Evolutionary conservation across 75 land plant species (phyloP), one percentile per base, ranked within the genome.

Genomic region (Selaginella tamariscina): DNA sequence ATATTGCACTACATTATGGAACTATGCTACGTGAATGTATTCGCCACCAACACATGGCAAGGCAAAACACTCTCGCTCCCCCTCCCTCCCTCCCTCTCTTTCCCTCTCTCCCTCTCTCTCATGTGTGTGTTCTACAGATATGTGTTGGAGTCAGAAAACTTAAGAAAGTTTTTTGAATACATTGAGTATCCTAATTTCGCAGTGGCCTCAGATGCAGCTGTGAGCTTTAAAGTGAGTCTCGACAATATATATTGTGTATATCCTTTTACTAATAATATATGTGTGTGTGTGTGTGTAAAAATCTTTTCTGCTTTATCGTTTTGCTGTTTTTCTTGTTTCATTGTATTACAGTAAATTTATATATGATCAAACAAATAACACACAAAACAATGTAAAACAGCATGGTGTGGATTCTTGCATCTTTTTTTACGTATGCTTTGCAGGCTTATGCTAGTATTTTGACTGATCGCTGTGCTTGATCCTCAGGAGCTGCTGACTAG

Each of bases 1-100:
- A 94, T 57, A 70, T 94, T 71, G 98, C 98, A 56, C 75, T 94
- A 73, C 98, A 94, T 68, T 94, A 90, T 71, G 98, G 98, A 26
- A 73, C 91, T 57, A 94, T 94, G 98, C 29, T 84, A 67, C 87
- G 96, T 33, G 96, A 94, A 32, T 94, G 98, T 71, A 94, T 94
- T 59, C 88, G 98, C 0, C 96, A 94, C 68, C 98, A 94, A 72
- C 70, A 81, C 87, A 28, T 96, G 91, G 55, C 86, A 82, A 85
- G 89, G 65, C 8, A 21, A 2, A 5, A 5, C 15, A 39, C 11
- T 39, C n/a, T n/a, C n/a, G n/a, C n/a, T n/a, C n/a, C n/a, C n/a
- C n/a, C n/a, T n/a, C n/a, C n/a, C n/a, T n/a, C n/a, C n/a, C n/a
- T 39, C 15, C 15, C 15, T 5, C 11, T 39, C 15, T 39, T 39